These are phyloP conservation scores for Hypomontagnella submonticulosa DNA, from an alignment of 495 filamentous ascomycete species.

Conservation along the genomic window DNA sequence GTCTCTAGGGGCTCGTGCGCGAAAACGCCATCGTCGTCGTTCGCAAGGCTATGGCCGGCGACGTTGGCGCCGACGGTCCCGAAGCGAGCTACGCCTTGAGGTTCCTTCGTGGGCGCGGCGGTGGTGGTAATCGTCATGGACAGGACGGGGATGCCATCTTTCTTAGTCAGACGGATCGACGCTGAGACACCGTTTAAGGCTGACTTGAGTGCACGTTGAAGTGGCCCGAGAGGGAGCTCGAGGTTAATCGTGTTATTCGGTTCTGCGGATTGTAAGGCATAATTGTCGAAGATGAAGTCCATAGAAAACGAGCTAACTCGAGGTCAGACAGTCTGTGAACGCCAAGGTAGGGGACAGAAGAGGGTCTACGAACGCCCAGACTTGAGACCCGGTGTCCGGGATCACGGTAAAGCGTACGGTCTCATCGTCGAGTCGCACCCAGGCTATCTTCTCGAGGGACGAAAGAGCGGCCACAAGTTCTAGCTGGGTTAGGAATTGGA, in stretches of 20 bases:
- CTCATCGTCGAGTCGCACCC: constrained; percentile 88
- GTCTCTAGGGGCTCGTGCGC: constrained; percentile 61
- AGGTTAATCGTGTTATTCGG: constrained; percentile 90
- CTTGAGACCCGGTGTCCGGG: constrained; percentile 91
- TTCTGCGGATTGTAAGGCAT: constrained; percentile 84
- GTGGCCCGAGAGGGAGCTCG: constrained; percentile 82
- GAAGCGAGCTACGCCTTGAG: constrained; percentile 42
- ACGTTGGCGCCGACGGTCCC: constrained; percentile 35
- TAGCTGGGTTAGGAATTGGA: constrained; percentile 49
- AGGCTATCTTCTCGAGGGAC: constrained; percentile 90
- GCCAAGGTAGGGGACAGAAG: background rate
- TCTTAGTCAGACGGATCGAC: constrained; percentile 90
- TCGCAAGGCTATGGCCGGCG: constrained; percentile 19
- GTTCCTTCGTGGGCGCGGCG: constrained; percentile 51
- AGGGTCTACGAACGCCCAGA: constrained; percentile 83
- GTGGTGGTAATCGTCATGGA: constrained; percentile 84
- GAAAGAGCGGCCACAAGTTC: constrained; percentile 86
- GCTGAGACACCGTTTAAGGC: constrained; percentile 79
- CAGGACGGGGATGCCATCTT: constrained; percentile 83
- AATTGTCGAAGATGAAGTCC: constrained; percentile 90
- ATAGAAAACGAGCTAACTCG: constrained; percentile 62
- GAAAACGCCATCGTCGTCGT: constrained; percentile 58
- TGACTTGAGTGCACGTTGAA: constrained; percentile 88
- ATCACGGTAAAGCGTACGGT: constrained; percentile 94
- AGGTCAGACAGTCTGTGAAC: constrained; percentile 4